Base-by-base conservation (phyloP, 1,139 yeast species). In the Saccharomyces hybrid region DNA sequence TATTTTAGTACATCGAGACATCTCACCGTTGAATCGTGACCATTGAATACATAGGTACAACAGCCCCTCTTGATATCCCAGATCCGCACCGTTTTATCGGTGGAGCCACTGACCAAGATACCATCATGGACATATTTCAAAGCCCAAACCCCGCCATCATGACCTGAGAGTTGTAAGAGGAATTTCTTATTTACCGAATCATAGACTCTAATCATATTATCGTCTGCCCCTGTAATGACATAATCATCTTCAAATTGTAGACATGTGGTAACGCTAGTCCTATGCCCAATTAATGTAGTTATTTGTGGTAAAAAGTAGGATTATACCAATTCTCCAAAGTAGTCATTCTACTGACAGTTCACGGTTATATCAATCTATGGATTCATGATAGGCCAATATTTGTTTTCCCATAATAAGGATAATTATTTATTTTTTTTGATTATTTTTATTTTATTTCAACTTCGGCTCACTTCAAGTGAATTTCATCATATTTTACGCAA, bases 111-210 rank as follows among this genome's bases (percentile, higher is more conserved):
- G 0, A 90, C 95, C 44, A 91, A 73, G 1, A 88, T 85, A 8
- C 70, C 69, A 48, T 64, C 64, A 31, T 60, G 61, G 48, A 63
- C 80, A 68, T 90, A 91, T 69, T 93, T 90, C 68, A 93, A 76
- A 1, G 99, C 98, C 99, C 99, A 93, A 9, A 93, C 99, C 28
- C 98, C 99, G 49, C 98, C 98, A 56, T 87, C 96, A 66, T 93
- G 99, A 13, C 97, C 98, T 53, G 78, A 77, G 51, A 93, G 75
- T 1, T 87, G 85, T 51, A 81, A 77, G 13, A 86, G 65, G 48
- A 85, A 75, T 49, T 75, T 74, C 3, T 97, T 97, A 0, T 88
- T 83, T 42, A 77, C 74, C 2, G 97, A 83, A 60, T 87, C 85
- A 69, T 88, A 90, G 9, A 93, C 84, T 58, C 88, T 83, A 58